Evolutionary conservation across 495 filamentous ascomycete genomes (phyloP), one percentile per base, ranked within the genome.

Genomic region (Patellaria atrata): DNA sequence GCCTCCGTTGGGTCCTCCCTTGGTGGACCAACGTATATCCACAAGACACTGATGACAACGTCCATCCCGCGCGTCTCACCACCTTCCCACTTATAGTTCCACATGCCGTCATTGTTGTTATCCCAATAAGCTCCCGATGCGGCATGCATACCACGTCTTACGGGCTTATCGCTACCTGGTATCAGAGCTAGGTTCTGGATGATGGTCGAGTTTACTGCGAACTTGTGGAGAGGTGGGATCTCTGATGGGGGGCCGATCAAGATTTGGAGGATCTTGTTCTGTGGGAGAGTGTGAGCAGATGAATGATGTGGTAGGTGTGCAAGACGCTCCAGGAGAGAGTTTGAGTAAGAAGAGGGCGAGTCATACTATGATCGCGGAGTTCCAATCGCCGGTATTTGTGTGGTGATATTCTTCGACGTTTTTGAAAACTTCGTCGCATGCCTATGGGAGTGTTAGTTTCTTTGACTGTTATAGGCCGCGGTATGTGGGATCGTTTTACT

Each of bases 101-200:
- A 97, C 79, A 91, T 93, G 33, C 89, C 89, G 51, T 97, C 89
- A 38, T 75, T 82, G 65, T 91, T 86, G 50, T 89, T 83, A 54
- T 96, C 87, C 89, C 89, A 97, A 65, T 79, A 97, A 2, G 85
- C 91, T 25, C 82, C 89, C 1, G 79, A 82, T 11, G 89, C 89
- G 41, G 75, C 82, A 65, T 97, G 89, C 89, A 97, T 94, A 26
- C 89, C 89, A 33, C 87, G 71, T 40, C 85, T 73, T 27, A 85
- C 86, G 17, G 71, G 73, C 53, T 78, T 67, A 4, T 61, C 43
- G 18, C 35, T 45, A 4, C 47, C 41, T 36, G 59, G 2, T 10
- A 18, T 11, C 37, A 70, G 59, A 30, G 72, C 58, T 10, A 77
- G 62, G 53, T 97, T 87, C 57, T 97, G 89, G 40, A 97, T 89